Evolutionary conservation across 352 stramenopile species (phyloP), one percentile per base, ranked within the genome.

Genomic region (Phytopythium delawarense): DNA sequence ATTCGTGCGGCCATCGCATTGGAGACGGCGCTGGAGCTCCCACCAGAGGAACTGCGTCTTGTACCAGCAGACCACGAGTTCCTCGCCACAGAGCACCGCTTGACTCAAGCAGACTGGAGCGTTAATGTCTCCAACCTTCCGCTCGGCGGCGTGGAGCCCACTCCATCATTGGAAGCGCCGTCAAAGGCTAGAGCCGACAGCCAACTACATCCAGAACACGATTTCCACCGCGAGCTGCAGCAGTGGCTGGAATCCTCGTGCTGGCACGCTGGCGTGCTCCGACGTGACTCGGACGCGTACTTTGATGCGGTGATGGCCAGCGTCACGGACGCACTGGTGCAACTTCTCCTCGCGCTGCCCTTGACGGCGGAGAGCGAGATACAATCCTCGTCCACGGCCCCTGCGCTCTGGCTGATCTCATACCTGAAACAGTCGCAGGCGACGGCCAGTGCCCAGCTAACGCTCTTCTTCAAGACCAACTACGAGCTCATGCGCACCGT

Each of bases 401-500:
- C 74, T 2, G 71, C 60, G 13, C 57, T 76, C 16, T 87, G 79
- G 77, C 61, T 90, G 50, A 65, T 88, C n/a, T 7, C 42, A n/a
- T 13, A 3, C 8, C 9, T 28, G 5, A 18, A 21, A 13, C 15
- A 45, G 11, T 50, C 65, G 0, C 6, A 16, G 30, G 16, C 20
- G 32, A 11, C 23, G 21, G 9, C 57, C 12, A 44, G 23, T 15
- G 63, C 9, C 30, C 35, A 18, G 34, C 48, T 51, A 13, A 25
- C 70, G 21, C 50, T 78, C 12, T 70, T 87, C 35, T 81, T 87
- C 68, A 78, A 75, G 59, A 88, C 73, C 12, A 88, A 86, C 64
- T 81, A 80, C 32, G 81, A 90, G 59, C 65, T 90, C 23, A 70
- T 73, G 35, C 72, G 67, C 32, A 87, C 82, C 40, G 69, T 89